Evolutionary conservation across 768 basidiomycete genomes (phyloP).

Genomic region (Suillus subaureus): DNA sequence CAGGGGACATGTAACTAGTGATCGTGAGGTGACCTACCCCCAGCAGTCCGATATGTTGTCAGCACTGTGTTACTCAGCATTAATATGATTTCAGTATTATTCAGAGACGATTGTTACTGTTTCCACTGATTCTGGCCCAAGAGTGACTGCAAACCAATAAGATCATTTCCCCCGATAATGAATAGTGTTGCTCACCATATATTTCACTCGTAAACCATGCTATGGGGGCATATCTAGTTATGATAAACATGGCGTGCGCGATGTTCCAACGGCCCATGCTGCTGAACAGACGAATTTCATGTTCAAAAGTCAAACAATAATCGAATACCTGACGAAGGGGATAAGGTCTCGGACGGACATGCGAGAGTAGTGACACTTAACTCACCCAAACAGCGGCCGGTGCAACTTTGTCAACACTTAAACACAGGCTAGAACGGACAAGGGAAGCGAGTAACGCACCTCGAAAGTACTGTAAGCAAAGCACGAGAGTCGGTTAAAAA

Average conservation of each 20-base stretch:
- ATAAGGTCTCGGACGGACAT: neutral
- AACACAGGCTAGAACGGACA: neutral
- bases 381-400: constrained; percentile 15
- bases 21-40: constrained; percentile 8
- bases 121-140: constrained; percentile 4
- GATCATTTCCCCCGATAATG: neutral
- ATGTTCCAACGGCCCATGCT: constrained; percentile 6
- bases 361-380: neutral
- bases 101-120: neutral
- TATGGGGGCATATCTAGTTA: constrained; percentile 15
- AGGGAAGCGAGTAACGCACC: neutral
- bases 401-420: constrained; percentile 4
- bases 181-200: constrained; percentile 10
- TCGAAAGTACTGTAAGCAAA: constrained; percentile 13
- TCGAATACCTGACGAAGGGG: constrained; percentile 9
- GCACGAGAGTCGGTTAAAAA: neutral
- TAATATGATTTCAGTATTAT: neutral
- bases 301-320: constrained; percentile 15
- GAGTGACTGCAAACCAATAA: neutral
- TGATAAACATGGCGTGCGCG: constrained; percentile 11
- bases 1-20: neutral
- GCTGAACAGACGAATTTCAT: constrained; percentile 14
- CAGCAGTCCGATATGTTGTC: constrained; percentile 14
- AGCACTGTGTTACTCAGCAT: constrained; percentile 9
- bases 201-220: constrained; percentile 6